phyloP scores from a whole-genome alignment of 1,139 yeast species.

The Meyerozyma elateridarum region DNA sequence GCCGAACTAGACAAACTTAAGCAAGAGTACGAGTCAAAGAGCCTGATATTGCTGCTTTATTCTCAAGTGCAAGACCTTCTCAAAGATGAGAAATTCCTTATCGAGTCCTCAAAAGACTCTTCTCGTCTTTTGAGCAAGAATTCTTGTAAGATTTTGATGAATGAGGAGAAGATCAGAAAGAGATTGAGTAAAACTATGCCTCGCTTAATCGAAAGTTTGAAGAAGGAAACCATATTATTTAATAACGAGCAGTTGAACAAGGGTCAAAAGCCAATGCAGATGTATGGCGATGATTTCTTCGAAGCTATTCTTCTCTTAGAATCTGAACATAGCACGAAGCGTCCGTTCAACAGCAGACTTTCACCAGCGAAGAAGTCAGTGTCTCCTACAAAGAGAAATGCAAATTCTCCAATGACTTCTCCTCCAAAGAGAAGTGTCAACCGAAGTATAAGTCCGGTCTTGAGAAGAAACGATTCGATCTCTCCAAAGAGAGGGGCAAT shows the following conservation, averaged over 20 bases:
- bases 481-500: slow-evolving; percentile 1
- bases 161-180: slow-evolving; percentile 76
- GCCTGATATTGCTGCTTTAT: slow-evolving; percentile 52
- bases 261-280: slow-evolving; percentile 35
- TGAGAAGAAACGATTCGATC: no score
- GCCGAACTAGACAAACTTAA: slow-evolving; percentile 51
- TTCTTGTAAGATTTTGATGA: slow-evolving; percentile 70
- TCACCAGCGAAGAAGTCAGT: slow-evolving; percentile 4
- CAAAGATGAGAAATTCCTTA: slow-evolving; percentile 58
- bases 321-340: slow-evolving; percentile 31
- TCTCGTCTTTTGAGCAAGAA: slow-evolving; percentile 72
- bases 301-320: slow-evolving; percentile 41
- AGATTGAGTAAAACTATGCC: slow-evolving; percentile 67
- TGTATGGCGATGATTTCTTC: slow-evolving; percentile 45
- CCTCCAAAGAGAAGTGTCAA: no score
- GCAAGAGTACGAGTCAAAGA: slow-evolving; percentile 44
- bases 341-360: no score
- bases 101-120: slow-evolving; percentile 72
- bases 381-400: slow-evolving; percentile 5
- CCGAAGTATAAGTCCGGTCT: no score
- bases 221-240: slow-evolving; percentile 42
- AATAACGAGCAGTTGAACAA: slow-evolving; percentile 28
- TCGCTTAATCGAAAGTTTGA: slow-evolving; percentile 48
- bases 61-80: slow-evolving; percentile 52
- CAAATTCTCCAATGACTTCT: no score